Conservation (phyloP, 1,284 basidiomycete genomes). For the Amylostereum chailletii region DNA sequence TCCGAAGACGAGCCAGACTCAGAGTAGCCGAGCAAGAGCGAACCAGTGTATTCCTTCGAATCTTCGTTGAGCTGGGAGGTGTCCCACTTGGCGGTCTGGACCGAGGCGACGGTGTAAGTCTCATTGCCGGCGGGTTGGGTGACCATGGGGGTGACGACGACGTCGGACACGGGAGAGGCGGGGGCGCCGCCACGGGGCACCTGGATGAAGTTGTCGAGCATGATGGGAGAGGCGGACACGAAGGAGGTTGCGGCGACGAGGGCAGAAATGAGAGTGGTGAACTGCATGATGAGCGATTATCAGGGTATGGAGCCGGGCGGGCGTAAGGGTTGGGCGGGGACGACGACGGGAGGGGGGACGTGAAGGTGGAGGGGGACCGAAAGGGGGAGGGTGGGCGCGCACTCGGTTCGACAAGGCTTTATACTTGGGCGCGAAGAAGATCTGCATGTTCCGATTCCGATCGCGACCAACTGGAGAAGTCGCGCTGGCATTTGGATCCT, state of each 20-base stretch:
- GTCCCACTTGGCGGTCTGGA: not conserved
- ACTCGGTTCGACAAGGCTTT: no score
- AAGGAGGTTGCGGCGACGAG: not conserved
- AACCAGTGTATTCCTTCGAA: not conserved
- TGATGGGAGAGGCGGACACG: not conserved
- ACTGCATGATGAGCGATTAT: not conserved
- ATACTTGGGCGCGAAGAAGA: no score
- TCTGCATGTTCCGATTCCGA: no score
- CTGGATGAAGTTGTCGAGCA: not conserved
- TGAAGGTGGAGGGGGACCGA: no score
- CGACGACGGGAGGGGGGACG: no score
- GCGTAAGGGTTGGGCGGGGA: no score
- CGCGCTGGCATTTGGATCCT: no score
- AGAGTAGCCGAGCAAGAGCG: not conserved
- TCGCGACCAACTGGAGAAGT: no score
- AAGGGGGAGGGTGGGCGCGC: no score
- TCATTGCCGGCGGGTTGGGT: not conserved
- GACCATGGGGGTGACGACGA: not conserved
- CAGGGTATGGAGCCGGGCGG: no score
- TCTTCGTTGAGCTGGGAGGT: not conserved
- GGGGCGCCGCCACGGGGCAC: not conserved
- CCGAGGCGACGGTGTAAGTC: not conserved
- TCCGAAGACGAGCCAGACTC: not conserved
- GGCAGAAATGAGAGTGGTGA: not conserved
- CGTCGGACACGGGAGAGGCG: not conserved